Percentiles rank a stretch among this genome's conserved stretches.
Evolutionary conservation across 345 rosid species (phyloP).

Genomic region (Excoecaria cochinchinensis): DNA sequence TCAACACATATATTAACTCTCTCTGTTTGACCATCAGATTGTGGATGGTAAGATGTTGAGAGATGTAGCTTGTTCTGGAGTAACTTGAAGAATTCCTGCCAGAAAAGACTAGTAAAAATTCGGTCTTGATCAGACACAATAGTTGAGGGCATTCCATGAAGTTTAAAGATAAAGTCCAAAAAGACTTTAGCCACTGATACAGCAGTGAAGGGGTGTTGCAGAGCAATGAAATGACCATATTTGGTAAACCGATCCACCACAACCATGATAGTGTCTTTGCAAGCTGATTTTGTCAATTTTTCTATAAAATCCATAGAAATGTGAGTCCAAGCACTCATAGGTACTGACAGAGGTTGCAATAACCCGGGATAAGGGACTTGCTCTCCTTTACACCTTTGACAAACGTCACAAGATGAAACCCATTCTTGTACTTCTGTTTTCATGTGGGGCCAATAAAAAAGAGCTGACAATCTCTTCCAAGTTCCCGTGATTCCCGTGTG

Average conservation of each 20-base stretch:
- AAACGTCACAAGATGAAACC: background rate
- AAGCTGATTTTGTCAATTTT: background rate
- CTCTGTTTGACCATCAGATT: too few relatives aligned
- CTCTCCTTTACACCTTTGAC: background rate
- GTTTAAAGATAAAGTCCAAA: background rate
- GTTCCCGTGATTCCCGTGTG: background rate
- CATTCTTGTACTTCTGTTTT: background rate
- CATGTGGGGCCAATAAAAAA: background rate
- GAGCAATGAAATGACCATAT: background rate
- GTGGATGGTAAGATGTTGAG: too few relatives aligned
- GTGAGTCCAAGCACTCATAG: fast-evolving
- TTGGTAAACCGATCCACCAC: background rate
- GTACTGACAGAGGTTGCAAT: background rate
- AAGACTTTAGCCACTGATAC: fast-evolving
- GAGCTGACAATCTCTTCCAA: background rate
- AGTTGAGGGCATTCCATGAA: background rate
- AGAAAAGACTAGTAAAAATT: background rate
- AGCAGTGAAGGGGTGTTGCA: background rate
- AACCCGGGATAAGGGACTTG: background rate
- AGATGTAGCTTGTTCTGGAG: background rate
- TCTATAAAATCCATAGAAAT: constrained; percentile 2
- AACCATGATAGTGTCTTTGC: background rate
- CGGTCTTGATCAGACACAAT: background rate
- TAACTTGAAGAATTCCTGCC: background rate
- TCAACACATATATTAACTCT: too few relatives aligned